Evolutionary conservation across 2,329 filamentous ascomycete species (phyloP).

Genomic region (Onygenales sp.): DNA sequence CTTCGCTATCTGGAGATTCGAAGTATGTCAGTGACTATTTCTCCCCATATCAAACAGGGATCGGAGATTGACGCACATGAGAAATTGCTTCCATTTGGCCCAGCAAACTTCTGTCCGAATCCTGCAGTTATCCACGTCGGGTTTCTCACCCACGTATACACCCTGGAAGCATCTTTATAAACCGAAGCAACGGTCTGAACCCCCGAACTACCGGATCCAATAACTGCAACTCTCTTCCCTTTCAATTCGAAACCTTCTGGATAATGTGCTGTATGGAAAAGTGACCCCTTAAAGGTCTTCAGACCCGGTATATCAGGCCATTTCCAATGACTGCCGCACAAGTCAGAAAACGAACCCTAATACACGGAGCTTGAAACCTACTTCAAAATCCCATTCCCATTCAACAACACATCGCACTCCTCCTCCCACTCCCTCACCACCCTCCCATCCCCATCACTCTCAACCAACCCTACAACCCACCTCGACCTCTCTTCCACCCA

Average conservation of each 20-base stretch:
- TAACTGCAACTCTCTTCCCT: constrained; percentile 20
- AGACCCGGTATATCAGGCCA: constrained; percentile 41
- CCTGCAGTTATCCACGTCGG: constrained; percentile 25
- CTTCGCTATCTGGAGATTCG: constrained; percentile 10
- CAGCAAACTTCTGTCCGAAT: constrained; percentile 15
- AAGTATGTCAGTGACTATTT: background rate
- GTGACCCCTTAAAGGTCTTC: constrained; percentile 35
- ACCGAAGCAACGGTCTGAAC: constrained; percentile 27
- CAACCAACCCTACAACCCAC: constrained; percentile 23
- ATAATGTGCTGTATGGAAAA: constrained; percentile 38
- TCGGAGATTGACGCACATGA: constrained; percentile 3
- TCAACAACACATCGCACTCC: constrained; percentile 24
- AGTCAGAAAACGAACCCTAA: constrained; percentile 2
- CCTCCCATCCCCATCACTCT: constrained; percentile 10
- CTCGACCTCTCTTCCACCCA: constrained; percentile 41
- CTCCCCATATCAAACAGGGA: background rate
- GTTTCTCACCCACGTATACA: constrained; percentile 22
- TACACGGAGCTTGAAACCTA: constrained; percentile 17
- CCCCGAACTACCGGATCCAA: constrained; percentile 27
- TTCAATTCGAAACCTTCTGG: constrained; percentile 26
- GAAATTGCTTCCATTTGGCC: constrained; percentile 9
- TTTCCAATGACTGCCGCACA: constrained; percentile 23
- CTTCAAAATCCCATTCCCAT: constrained; percentile 32
- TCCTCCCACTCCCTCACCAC: constrained; percentile 18
- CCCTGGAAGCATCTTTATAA: constrained; percentile 9